phyloP scores from a whole-genome alignment of 805 yeast species.

The Spathaspora passalidarum region DNA sequence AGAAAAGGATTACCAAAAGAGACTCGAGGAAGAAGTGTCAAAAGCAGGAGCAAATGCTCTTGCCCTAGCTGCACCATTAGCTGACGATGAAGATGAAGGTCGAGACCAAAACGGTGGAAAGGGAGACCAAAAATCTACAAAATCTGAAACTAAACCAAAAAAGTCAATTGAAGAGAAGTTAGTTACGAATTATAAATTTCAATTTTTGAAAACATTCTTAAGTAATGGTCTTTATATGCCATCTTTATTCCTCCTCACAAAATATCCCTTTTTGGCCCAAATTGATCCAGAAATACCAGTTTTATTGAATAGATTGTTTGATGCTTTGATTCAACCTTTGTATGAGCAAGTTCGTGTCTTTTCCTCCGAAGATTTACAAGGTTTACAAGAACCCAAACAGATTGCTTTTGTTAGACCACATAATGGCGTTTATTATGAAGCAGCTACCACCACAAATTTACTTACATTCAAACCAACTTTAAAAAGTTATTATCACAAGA shows the following conservation, averaged over 20 bases:
- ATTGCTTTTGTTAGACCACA: conserved; percentile 22
- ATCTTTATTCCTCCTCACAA: conserved; percentile 53
- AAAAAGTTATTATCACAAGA: conserved; percentile 20
- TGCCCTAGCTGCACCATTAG: conserved; percentile 83
- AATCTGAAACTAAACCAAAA: not conserved
- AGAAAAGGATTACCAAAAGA: conserved; percentile 43
- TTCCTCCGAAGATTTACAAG: conserved; percentile 14
- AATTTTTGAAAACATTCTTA: conserved; percentile 52
- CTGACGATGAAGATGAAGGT: conserved; percentile 48
- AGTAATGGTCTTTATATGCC: conserved; percentile 63
- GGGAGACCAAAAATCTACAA: conserved; percentile 9
- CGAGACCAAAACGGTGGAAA: conserved; percentile 3
- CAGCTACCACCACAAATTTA: conserved; percentile 13
- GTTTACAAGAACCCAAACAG: conserved; percentile 20
- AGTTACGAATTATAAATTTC: conserved; percentile 22
- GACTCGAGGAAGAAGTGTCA: conserved; percentile 52
- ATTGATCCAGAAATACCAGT: conserved; percentile 48
- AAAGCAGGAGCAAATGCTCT: conserved; percentile 72
- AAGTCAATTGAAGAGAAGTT: conserved; percentile 14
- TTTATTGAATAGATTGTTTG: conserved; percentile 49
- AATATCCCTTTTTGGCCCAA: conserved; percentile 59
- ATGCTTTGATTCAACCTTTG: conserved; percentile 49
- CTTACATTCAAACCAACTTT: conserved; percentile 32
- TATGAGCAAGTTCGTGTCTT: conserved; percentile 24
- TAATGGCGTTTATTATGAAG: conserved; percentile 27